phyloP scores from a whole-genome alignment of 768 basidiomycete genomes.

The Holtermanniella nyarrowii region DNA sequence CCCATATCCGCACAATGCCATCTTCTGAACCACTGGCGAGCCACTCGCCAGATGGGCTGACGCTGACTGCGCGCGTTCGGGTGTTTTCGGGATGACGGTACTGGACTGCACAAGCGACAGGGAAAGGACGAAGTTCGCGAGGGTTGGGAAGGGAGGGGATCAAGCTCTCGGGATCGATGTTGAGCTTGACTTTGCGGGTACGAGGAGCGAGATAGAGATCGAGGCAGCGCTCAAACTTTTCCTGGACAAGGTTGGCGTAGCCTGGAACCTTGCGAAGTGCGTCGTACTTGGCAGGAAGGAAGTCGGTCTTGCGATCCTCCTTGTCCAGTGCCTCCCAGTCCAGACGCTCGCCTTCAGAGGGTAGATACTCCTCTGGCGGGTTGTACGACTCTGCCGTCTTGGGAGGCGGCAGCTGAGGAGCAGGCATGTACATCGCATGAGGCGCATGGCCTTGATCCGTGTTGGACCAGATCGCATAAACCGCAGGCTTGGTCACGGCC shows the following conservation, averaged over 20 bases:
- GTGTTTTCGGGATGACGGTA: constrained; percentile 56
- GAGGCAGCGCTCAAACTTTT: constrained; percentile 84
- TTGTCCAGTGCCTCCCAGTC: constrained; percentile 73
- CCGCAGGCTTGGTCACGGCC: constrained; percentile 53
- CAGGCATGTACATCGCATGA: constrained; percentile 78
- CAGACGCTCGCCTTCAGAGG: constrained; percentile 66
- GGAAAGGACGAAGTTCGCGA: constrained; percentile 84
- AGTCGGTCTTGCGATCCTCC: constrained; percentile 82
- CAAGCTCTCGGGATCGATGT: constrained; percentile 80
- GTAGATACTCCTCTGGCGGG: constrained; percentile 92
- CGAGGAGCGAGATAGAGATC: constrained; percentile 95
- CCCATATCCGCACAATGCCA: constrained; percentile 81
- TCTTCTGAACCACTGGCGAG: constrained; percentile 81
- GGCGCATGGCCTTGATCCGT: constrained; percentile 53
- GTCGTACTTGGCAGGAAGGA: constrained; percentile 74
- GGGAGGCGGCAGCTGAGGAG: constrained; percentile 80
- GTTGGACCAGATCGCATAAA: constrained; percentile 79
- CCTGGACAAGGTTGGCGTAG: constrained; percentile 81
- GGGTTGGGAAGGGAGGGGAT: constrained; percentile 93
- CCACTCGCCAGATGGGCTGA: constrained; percentile 87
- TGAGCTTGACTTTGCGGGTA: constrained; percentile 61
- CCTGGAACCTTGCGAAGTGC: constrained; percentile 83
- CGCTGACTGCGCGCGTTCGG: constrained; percentile 61
- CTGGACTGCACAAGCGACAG: constrained; percentile 64
- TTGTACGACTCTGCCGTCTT: constrained; percentile 97